Evolutionary conservation across 78 protist genomes (phyloP).

Genomic region (Dictyostelium intermedium): DNA sequence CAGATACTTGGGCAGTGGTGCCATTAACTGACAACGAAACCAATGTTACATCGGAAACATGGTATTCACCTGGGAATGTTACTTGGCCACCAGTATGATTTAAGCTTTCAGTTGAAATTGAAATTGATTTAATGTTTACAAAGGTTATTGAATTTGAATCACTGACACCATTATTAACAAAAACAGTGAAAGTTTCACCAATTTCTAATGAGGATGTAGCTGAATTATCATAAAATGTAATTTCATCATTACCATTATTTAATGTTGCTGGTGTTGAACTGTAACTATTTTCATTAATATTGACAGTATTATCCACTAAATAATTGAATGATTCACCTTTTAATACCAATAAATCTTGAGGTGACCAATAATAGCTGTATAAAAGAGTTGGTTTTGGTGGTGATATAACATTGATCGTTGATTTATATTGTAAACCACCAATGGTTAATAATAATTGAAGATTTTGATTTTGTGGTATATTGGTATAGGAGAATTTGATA

Average conservation of each 20-base stretch:
- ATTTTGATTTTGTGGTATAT: background rate
- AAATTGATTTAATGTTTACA: background rate
- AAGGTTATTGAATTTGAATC: background rate
- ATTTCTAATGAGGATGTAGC: background rate
- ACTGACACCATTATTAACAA: background rate
- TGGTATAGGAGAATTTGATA: background rate
- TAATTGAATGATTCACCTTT: background rate
- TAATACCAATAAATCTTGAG: background rate
- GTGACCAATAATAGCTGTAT: background rate
- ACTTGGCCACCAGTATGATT: background rate
- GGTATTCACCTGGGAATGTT: background rate
- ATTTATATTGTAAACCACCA: background rate
- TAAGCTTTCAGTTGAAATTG: background rate
- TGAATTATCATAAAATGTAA: background rate
- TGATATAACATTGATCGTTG: background rate
- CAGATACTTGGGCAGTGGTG: background rate
- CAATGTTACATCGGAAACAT: background rate
- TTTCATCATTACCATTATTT: background rate
- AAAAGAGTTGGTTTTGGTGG: background rate
- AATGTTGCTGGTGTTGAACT: background rate
- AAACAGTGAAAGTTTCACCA: background rate
- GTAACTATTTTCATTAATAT: background rate
- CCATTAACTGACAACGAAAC: background rate
- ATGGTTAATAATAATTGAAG: background rate
- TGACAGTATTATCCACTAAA: background rate